Conservation (phyloP, 768 basidiomycete genomes). For the Leucocoprinus sp. region DNA sequence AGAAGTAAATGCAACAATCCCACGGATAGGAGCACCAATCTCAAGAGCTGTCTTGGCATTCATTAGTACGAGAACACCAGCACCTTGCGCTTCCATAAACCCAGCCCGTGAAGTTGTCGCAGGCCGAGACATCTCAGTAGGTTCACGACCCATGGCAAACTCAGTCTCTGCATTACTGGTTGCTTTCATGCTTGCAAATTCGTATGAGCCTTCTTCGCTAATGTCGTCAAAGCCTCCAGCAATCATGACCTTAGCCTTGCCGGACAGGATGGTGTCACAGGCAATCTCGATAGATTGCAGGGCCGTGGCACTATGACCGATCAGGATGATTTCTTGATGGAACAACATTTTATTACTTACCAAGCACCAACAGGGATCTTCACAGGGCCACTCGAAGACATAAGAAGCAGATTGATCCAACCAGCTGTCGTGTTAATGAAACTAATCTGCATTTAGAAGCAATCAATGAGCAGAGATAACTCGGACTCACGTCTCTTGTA, state of each 20-base stretch:
- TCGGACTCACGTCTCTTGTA: conserved; percentile 89
- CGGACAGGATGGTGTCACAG: conserved; percentile 87
- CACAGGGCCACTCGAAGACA: conserved; percentile 96
- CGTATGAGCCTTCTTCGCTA: conserved; percentile 96
- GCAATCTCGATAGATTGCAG: conserved; percentile 98
- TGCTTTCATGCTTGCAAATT: conserved; percentile 99
- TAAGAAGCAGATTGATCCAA: conserved; percentile 90
- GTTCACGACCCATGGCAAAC: conserved; percentile 98
- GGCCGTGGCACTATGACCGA: conserved; percentile 70
- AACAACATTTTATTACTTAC: conserved; percentile 35
- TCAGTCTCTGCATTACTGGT: conserved; percentile 96
- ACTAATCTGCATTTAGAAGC: conserved; percentile 29
- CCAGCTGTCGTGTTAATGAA: conserved; percentile 99
- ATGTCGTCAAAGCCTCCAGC: conserved; percentile 98
- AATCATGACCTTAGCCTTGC: conserved; percentile 99
- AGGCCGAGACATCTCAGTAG: conserved; percentile 97
- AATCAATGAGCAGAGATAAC: not conserved
- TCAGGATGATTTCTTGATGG: conserved; percentile 3
- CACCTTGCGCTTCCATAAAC: conserved; percentile 94
- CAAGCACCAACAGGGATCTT: conserved; percentile 99
- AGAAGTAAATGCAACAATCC: conserved; percentile 90
- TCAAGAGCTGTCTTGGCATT: conserved; percentile 92
- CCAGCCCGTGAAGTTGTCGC: conserved; percentile 94
- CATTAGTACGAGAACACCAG: conserved; percentile 97
- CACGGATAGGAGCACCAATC: conserved; percentile 88